phyloP scores from a whole-genome alignment of 805 yeast genomes.

The Wickerhamiella qilinensis region DNA sequence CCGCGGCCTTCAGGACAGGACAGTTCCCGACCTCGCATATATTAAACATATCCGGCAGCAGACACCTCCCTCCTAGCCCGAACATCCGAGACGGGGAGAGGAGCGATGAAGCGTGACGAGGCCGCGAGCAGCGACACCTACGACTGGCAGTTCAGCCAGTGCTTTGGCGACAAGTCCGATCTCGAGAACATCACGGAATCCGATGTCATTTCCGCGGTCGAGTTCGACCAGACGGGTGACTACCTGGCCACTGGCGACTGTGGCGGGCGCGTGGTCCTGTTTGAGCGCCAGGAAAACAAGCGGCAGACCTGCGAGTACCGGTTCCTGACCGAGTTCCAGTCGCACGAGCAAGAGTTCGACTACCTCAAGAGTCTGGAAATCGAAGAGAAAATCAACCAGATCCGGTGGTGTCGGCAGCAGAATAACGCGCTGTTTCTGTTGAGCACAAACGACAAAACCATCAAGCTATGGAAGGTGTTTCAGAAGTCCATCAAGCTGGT shows the following conservation, averaged over 20 bases:
- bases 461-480: constrained; percentile 90
- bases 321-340: constrained; percentile 91
- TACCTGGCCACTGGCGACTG: constrained; percentile 96
- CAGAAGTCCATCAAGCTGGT: constrained; percentile 87
- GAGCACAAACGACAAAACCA: constrained; percentile 94
- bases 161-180: constrained; percentile 98
- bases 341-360: constrained; percentile 97
- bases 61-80: no score
- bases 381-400: constrained; percentile 91
- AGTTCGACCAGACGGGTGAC: constrained; percentile 88
- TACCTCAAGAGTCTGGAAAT: constrained; percentile 89
- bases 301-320: constrained; percentile 59
- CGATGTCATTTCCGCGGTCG: constrained; percentile 92
- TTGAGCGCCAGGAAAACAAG: constrained; percentile 57
- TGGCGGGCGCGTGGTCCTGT: constrained; percentile 94
- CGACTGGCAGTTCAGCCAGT: constrained; percentile 81
- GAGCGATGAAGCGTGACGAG: constrained; percentile 3
- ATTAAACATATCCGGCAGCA: no score
- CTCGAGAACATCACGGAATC: constrained; percentile 91
- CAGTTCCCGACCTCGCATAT: no score
- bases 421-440: constrained; percentile 82
- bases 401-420: constrained; percentile 83
- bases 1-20: no score
- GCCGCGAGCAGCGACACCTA: constrained; percentile 20
- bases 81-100: no score